Base-by-base conservation (phyloP, 192 early-diverging fungal species). In the Linnemannia hyalina region DNA sequence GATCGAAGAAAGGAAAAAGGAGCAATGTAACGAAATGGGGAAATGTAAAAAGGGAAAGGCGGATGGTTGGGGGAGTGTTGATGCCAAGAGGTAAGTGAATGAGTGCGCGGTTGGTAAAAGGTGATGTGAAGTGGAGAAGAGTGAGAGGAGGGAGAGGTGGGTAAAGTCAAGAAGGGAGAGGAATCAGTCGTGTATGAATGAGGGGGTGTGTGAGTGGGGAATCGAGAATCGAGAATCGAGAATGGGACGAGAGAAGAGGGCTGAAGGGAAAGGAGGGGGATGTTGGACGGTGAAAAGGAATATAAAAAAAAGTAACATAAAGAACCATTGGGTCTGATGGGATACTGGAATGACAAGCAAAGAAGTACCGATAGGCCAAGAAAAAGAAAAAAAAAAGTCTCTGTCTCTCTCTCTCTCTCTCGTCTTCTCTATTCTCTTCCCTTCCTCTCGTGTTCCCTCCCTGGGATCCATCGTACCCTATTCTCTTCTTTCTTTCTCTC, bases 211-310 rank as follows among this genome's bases (percentile, higher is more conserved):
- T 65, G 29, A 10, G 60, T 32, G 60, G 13, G 11, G 60, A 65
- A 65, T 65, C 29, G 15, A 29, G 60, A 65, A 65, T 65, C 60
- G 29, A 65, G 60, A 65, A 65, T 65, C 60, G 60, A 65, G 60
- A 32, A 65, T 65, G 60, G 32, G 60, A 32, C 7, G 23, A 29
- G 2, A 26, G 9, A 4, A 1, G 11, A 65, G 26, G 26, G 60
- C 13, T 26, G 26, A 65, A 29, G 60, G 8, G 60, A 65, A 65
- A 65, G 15, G 44, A 46, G 13, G 11, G 23, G 22, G 6, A n/a
- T n/a, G 55, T 8, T 60, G 57, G 57, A 26, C 57, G n/a, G 57
- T 60, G 13, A 65, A 32, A 65, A 26, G n/a, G 55, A 60, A 65
- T 15, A 32, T 35, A 35, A 35, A 9, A 65, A 13, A 35, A 60